Evolutionary conservation across 2,329 filamentous ascomycete genomes (phyloP), one percentile per base, ranked within the genome.

Genomic region (Calonectria pseudoturangicola): DNA sequence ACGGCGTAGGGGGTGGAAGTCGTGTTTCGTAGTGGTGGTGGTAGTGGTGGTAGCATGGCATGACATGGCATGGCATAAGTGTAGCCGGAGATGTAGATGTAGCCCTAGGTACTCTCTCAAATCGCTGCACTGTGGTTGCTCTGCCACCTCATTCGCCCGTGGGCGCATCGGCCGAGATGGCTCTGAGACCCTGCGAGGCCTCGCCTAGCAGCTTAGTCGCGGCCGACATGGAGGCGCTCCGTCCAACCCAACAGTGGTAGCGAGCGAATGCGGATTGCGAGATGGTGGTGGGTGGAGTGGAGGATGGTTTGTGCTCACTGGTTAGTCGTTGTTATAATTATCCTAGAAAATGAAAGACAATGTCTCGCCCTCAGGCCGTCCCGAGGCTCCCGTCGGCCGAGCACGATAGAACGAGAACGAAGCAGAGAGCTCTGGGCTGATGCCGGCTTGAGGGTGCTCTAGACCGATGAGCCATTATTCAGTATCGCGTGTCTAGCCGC

Each of bases 101-200:
- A 79, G 75, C 70, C 54, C 60, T 66, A 70, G 71, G 76, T 79
- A 79, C 65, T 74, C 77, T 70, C 5, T 45, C 73, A 73, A 72
- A 73, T 72, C 51, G 67, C 72, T 77, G 76, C 78, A 79, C 78
- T 79, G 78, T 79, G 78, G 64, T 21, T 48, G 62, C 54, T 28
- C 63, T 12, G 75, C 15, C 47, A 50, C 66, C 73, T 76, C 69
- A 79, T 79, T 79, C 77, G 77, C 63, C 74, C 70, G 71, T 76
- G 73, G 72, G 25, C 72, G 71, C 54, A 41, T 60, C 75, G 77
- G 77, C 70, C 74, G 74, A 75, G 71, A 72, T 78, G 76, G 71
- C 45, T 45, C 25, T 62, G 41, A 58, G 63, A 45, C 63, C 51
- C 45, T 50, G 63, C 47, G 54, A 71, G 63, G 27, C 69, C 41